Base-by-base conservation (phyloP, 73 alveolate genomes). In the Paramecium primaurelia region DNA sequence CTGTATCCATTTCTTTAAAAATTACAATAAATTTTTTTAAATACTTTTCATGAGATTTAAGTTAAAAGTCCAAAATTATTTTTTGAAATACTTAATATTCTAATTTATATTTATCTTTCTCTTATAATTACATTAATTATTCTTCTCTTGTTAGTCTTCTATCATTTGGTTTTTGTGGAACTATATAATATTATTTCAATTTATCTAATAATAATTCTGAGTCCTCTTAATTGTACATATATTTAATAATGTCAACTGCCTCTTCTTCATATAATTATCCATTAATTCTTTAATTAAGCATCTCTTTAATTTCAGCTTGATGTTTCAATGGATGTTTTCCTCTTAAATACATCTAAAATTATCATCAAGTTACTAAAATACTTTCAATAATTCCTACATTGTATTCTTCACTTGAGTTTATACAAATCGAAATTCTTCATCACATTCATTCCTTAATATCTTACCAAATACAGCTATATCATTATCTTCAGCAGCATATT, bases 391-490 rank as follows among this genome's bases (percentile, higher is more conserved):
- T 64, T 96, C 98, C 20, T 95, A 84, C 54, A 98, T 96, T 68
- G 99, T 98, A 58, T 98, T 99, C 86, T 97, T 98, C 16, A 98
- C 99, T 87, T 97, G 97, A 88, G 87, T 93, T 83, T 98, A 94
- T 26, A 97, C 99, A 86, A 97, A 96, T 91, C 99, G 93, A 93
- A 96, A 97, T 86, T 96, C 99, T 92, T 98, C 99, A 95, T 98
- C 99, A 92, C 99, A 97, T 85, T 98, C 99, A 95, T 98, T 98
- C 92, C 97, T 96, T 28, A 97, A 93, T 47, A 98, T 98, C 92
- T 98, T 98, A 7, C 99, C 99, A 93, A 98, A 98, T 40, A 98
- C 94, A 18, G 98, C 97, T 14, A 98, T 98, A 93, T 98, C 99
- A 93, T 97, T 98, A 92, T 97, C 99, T 38, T 95, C 98, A 38